Evolutionary conservation across 805 yeast species (phyloP), one percentile per base, ranked within the genome.

Genomic region (Barnettozyma californica): DNA sequence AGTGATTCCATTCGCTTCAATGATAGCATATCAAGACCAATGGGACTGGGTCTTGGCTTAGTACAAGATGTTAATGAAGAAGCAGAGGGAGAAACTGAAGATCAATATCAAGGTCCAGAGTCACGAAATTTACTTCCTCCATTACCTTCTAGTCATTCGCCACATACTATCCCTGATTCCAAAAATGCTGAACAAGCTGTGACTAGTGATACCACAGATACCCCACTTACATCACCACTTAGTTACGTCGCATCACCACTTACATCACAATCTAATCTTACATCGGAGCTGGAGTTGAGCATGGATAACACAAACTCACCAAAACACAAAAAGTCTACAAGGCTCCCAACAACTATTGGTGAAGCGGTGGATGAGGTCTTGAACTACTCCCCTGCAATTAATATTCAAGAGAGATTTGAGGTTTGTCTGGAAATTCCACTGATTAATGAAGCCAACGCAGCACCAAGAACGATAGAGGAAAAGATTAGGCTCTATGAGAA

Each of bases 381-480:
- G n/a, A 49, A 25, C 19, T 54, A 48, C 26, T 58, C 62, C 5
- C 63, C 63, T 10, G 58, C 59, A 14, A 52, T 59, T 6, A 51
- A 60, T 13, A 49, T 59, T 23, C 57, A 55, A 21, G 60, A 58
- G 19, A 49, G 56, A 20, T 59, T 59, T 46, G 62, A 60, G 20
- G 55, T 59, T 1, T 49, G 54, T 44, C 9, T 59, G 8, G 58
- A 52, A 10, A 40, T 53, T 2, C 60, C 56, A 40, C 48, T 54
- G 2, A 23, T 41, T 8, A 39, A 21, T 8, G 51, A 51, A 2
- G 35, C 37, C 10, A 25, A 21, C 5, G 35, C 34, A 3, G 31
- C 52, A 14, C 60, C 61, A 5, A 27, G 27, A 2, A 54, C 62
- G 3, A 50, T 51, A 1, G 50, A 52, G 26, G 61, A 56, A 25